phyloP scores from a whole-genome alignment of 176 grass and related monocot species.

The Bromus sterilis region DNA sequence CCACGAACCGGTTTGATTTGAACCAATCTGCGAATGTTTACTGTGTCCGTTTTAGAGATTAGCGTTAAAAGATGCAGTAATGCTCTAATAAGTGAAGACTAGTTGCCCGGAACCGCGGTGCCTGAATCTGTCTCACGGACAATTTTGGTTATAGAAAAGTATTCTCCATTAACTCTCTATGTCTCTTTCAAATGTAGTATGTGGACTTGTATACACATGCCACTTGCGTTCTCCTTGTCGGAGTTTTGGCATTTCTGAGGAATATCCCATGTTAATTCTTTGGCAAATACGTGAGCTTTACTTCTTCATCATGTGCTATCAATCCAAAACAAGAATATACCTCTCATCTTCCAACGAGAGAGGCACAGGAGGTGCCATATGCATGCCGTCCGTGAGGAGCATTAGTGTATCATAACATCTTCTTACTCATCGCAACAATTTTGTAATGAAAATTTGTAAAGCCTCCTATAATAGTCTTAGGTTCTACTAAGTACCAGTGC shows the following conservation, averaged over 20 bases:
- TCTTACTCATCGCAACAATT: not conserved
- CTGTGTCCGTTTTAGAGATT: no score
- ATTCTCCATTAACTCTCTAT: not conserved
- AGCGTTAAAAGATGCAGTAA: no score
- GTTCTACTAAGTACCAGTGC: not conserved
- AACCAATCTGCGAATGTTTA: no score
- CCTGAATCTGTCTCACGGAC: not conserved
- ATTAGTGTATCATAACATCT: not conserved
- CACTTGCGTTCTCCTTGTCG: not conserved
- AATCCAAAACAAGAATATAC: not conserved
- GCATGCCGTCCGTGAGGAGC: not conserved
- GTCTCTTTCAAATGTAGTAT: not conserved
- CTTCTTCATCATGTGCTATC: not conserved
- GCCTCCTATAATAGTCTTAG: not conserved
- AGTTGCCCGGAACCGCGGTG: not conserved
- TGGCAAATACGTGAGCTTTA: not conserved
- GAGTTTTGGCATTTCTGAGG: not conserved
- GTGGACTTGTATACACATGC: not conserved
- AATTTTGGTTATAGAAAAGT: not conserved
- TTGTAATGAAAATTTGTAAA: not conserved
- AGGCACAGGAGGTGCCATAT: not conserved
- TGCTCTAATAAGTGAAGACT: not conserved
- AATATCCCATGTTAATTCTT: not conserved
- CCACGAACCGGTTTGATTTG: no score
- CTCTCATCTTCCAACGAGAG: not conserved